A percentile compares a stretch with the other conserved stretches of the same genome.
Conservation (phyloP, 2,329 filamentous ascomycete genomes). For the Cercospora sesami region DNA sequence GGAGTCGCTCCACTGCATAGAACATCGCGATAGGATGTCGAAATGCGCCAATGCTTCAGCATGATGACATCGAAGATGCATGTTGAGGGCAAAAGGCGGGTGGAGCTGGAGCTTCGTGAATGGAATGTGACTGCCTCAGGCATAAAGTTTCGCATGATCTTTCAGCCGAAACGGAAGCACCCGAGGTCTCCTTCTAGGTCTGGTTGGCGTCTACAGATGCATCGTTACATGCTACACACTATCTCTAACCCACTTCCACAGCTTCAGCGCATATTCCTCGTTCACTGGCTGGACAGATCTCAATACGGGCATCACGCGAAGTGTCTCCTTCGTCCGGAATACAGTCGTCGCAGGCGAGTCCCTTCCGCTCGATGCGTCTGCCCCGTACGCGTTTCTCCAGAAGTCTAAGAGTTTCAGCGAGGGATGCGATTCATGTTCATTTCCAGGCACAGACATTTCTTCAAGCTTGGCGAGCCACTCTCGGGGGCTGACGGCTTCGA, state of each 20-base stretch:
- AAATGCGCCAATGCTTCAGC: background rate
- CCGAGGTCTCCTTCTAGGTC: background rate
- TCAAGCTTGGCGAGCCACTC: conserved; percentile 48
- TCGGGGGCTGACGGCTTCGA: conserved; percentile 45
- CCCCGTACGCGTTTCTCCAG: conserved; percentile 50
- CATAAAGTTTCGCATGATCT: background rate
- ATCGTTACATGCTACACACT: conserved; percentile 27
- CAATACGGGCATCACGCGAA: conserved; percentile 39
- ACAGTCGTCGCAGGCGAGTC: background rate
- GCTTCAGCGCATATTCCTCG: conserved; percentile 46
- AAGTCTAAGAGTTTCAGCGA: conserved; percentile 51
- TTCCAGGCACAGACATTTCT: conserved; percentile 32
- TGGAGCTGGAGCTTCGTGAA: background rate
- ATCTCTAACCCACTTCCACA: conserved; percentile 46
- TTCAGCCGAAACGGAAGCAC: background rate
- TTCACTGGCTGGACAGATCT: conserved; percentile 44
- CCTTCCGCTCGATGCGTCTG: background rate
- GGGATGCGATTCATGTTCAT: conserved; percentile 50
- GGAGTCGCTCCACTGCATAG: background rate
- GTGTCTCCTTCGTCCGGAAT: conserved; percentile 2
- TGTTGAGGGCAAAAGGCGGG: background rate
- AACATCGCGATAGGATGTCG: background rate
- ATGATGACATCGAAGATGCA: background rate
- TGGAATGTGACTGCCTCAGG: background rate
- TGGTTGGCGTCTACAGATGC: background rate